These are phyloP conservation scores for Rhodotorula sp. DNA, from an alignment of 1,284 basidiomycete genomes.

Conservation along the genomic window DNA sequence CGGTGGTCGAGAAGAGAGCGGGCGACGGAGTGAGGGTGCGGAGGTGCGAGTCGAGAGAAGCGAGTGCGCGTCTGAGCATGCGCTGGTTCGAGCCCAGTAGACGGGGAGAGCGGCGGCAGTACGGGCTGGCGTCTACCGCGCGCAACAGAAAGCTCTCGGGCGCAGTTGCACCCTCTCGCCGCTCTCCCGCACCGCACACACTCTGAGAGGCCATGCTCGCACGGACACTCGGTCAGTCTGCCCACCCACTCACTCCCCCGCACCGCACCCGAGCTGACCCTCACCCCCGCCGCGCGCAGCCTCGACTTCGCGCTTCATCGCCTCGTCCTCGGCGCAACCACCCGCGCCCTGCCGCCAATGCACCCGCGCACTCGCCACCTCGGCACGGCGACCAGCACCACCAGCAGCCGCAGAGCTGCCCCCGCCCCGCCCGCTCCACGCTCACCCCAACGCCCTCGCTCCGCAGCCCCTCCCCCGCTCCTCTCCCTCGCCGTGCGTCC, in stretches of 20 bases:
- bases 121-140: no score
- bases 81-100: not conserved
- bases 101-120: no score
- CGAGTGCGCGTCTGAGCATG: not conserved
- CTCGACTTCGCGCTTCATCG: slow-evolving; percentile 23
- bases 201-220: not conserved
- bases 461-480: slow-evolving; percentile 1
- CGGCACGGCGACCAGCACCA: not conserved
- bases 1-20: not conserved
- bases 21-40: not conserved
- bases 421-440: slow-evolving; percentile 7
- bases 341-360: not conserved
- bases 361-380: not conserved
- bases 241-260: not conserved
- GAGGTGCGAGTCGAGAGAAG: no score
- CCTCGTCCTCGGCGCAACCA: not conserved
- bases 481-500: not conserved
- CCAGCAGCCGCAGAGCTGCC: slow-evolving; percentile 8
- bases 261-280: not conserved
- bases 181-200: not conserved
- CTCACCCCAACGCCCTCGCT: slow-evolving; percentile 18
- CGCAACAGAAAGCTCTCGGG: not conserved
- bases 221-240: not conserved
- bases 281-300: not conserved
- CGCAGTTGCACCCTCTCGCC: not conserved